Conservation (phyloP, 2,329 filamentous ascomycete species). For the Cytospora piceae region DNA sequence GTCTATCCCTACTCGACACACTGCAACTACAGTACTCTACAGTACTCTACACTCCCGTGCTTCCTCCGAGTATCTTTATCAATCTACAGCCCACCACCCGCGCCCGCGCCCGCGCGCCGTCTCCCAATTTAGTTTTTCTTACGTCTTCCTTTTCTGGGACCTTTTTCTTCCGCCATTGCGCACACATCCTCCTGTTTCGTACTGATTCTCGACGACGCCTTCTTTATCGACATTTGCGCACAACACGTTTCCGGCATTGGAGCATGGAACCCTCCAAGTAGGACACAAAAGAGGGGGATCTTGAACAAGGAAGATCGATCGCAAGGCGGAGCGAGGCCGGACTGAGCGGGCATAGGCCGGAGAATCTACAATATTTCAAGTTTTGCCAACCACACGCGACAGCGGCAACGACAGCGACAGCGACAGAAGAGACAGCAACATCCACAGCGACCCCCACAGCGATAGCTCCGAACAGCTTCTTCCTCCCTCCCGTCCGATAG, state of each 20-base stretch:
- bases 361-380: background rate
- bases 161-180: background rate
- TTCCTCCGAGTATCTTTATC: background rate
- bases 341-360: conserved; percentile 3
- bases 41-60: background rate
- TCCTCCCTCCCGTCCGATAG: conserved; percentile 16
- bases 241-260: background rate
- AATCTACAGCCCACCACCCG: background rate
- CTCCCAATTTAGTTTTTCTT: background rate
- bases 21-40: background rate
- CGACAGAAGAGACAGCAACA: background rate
- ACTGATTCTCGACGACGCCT: background rate
- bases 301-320: conserved; percentile 10
- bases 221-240: background rate
- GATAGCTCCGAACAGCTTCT: conserved; percentile 15
- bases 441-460: background rate
- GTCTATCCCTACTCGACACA: background rate
- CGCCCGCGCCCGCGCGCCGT: background rate
- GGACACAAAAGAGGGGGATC: conserved; percentile 3
- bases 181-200: background rate
- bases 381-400: conserved; percentile 1
- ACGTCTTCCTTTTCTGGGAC: background rate
- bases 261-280: conserved; percentile 24
- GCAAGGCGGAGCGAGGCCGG: conserved; percentile 4
- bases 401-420: conserved; percentile 15